A percentile compares a stretch with the other conserved stretches of the same genome.
Evolutionary conservation across 2,329 filamentous ascomycete genomes (phyloP).

Genomic region (Monilinia vaccinii-corymbosi): DNA sequence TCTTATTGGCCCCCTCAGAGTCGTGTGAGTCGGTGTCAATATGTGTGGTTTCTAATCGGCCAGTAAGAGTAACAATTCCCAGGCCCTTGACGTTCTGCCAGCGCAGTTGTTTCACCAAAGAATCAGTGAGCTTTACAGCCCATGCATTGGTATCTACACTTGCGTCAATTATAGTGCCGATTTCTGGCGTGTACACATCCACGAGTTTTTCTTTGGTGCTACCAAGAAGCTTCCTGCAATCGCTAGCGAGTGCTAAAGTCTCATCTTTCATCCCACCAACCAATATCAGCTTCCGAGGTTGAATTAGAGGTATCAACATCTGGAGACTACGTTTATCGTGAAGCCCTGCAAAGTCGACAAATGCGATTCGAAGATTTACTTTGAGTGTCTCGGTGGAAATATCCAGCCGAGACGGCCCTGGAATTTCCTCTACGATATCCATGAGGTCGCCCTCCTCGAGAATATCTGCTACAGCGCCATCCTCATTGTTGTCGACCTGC

Average conservation of each 20-base stretch:
- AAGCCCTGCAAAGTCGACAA: slow-evolving; percentile 83
- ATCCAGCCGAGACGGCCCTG: slow-evolving; percentile 68
- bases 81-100: slow-evolving; percentile 92
- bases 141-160: slow-evolving; percentile 97
- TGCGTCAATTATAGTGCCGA: slow-evolving; percentile 72
- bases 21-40: slow-evolving; percentile 31
- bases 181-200: slow-evolving; percentile 72
- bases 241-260: slow-evolving; percentile 66
- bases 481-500: slow-evolving; percentile 33
- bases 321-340: slow-evolving; percentile 91
- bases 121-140: slow-evolving; percentile 82
- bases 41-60: slow-evolving; percentile 49
- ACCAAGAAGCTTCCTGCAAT: slow-evolving; percentile 62
- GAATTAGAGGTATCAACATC: slow-evolving; percentile 89
- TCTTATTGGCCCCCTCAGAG: slow-evolving; percentile 35
- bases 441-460: slow-evolving; percentile 49
- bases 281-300: slow-evolving; percentile 90
- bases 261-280: slow-evolving; percentile 73
- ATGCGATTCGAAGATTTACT: slow-evolving; percentile 69
- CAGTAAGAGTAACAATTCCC: slow-evolving; percentile 87
- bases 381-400: slow-evolving; percentile 54
- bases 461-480: slow-evolving; percentile 34
- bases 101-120: slow-evolving; percentile 74
- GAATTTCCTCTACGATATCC: slow-evolving; percentile 43
- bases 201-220: slow-evolving; percentile 39